phyloP scores from a whole-genome alignment of 352 stramenopile genomes.

The Globisporangium spiculum region DNA sequence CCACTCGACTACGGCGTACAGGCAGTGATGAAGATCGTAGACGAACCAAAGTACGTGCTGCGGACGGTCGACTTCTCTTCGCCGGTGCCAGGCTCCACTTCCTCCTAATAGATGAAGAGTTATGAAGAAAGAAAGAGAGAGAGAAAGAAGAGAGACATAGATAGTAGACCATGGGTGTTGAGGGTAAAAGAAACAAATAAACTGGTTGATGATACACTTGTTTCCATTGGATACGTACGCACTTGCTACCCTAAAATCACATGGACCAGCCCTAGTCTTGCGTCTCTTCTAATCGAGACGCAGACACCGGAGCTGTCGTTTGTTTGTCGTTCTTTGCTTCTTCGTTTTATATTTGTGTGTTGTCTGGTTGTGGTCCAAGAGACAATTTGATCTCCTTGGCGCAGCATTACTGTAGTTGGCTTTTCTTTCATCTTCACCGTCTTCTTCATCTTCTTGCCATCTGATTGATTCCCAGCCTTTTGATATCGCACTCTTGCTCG shows the following conservation, averaged over 20 bases:
- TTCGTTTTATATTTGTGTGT: conserved; percentile 12
- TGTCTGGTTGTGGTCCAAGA: neutral
- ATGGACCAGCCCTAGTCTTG: conserved; percentile 4
- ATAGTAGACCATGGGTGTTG: neutral
- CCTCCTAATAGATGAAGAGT: neutral
- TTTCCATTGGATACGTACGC: conserved; percentile 9
- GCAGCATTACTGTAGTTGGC: conserved; percentile 1
- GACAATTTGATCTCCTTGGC: neutral
- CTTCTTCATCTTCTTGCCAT: conserved; percentile 1
- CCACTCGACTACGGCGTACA: conserved; percentile 88
- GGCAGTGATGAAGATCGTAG: conserved; percentile 87
- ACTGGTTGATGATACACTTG: conserved; percentile 8
- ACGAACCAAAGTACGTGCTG: conserved; percentile 85
- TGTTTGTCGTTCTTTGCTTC: conserved; percentile 5
- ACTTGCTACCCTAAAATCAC: conserved; percentile 16
- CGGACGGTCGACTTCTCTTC: conserved; percentile 79
- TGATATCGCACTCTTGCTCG: conserved; percentile 1
- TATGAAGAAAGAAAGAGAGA: conserved; percentile 2
- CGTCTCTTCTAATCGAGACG: conserved; percentile 20
- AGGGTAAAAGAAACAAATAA: neutral
- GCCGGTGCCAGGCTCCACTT: conserved; percentile 5
- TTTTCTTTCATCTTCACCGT: conserved; percentile 4
- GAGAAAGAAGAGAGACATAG: neutral
- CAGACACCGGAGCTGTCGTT: neutral
- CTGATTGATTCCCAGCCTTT: neutral